Evolutionary conservation across 2,329 filamentous ascomycete genomes (phyloP).

Genomic region (Sporothrix euskadiensis): DNA sequence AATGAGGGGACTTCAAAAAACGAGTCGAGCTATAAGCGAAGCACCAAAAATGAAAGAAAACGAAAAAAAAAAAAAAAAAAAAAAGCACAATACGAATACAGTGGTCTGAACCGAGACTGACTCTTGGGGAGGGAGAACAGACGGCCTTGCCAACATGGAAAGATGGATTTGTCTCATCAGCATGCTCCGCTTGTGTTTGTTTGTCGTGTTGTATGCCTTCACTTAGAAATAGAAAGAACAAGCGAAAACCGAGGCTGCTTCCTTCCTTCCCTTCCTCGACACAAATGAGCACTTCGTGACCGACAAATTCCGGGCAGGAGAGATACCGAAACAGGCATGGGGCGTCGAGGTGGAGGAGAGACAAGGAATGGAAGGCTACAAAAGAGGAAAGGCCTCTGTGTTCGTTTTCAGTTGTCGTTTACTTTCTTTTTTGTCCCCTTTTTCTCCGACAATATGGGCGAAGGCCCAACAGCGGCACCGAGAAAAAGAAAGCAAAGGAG

Average conservation of each 20-base stretch:
- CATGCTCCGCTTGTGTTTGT: not conserved
- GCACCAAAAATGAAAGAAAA: too few species aligned
- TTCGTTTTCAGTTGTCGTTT: not conserved
- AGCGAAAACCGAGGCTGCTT: not conserved
- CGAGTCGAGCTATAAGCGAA: too few species aligned
- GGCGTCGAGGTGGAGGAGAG: not conserved
- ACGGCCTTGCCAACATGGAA: not conserved
- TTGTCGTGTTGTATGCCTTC: not conserved
- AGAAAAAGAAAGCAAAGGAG: not conserved
- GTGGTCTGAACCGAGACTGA: too few species aligned
- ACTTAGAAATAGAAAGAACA: not conserved
- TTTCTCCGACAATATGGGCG: not conserved
- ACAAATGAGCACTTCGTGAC: not conserved
- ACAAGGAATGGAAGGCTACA: not conserved
- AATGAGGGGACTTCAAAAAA: not conserved
- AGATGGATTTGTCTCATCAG: not conserved
- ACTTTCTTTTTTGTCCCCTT: not conserved
- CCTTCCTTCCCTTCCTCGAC: not conserved
- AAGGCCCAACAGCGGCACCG: not conserved
- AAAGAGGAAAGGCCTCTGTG: not conserved
- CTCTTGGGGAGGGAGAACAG: not conserved
- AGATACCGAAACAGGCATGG: constrained; percentile 10
- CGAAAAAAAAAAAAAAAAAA: too few species aligned
- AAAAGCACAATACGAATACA: not conserved
- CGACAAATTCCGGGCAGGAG: not conserved